These are phyloP conservation scores for Solanum appendiculatum DNA, from an alignment of 257 asterid genomes.

Conservation along the genomic window DNA sequence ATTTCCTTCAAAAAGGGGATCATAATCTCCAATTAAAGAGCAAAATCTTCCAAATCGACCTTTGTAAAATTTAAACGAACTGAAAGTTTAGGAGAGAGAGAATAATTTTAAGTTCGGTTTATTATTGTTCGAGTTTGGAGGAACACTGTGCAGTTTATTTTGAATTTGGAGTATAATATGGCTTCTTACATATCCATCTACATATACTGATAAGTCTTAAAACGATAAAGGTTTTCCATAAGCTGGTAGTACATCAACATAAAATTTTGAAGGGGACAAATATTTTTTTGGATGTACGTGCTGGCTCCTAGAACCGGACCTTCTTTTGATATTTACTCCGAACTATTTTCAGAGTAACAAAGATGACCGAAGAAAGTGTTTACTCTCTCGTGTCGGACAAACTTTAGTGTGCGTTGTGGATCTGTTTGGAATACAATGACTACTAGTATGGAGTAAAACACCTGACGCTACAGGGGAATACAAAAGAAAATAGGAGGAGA, in stretches of 20 bases:
- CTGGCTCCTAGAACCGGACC: background rate
- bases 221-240: background rate
- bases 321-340: background rate
- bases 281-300: background rate
- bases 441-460: background rate
- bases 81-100: background rate
- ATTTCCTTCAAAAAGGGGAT: background rate
- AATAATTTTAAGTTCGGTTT: background rate
- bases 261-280: background rate
- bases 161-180: background rate
- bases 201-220: background rate
- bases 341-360: background rate
- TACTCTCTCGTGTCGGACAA: background rate
- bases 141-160: background rate
- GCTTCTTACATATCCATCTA: background rate
- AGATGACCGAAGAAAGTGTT: background rate
- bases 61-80: background rate
- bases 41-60: background rate
- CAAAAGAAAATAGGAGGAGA: background rate
- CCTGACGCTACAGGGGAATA: background rate
- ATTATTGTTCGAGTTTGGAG: background rate
- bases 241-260: background rate
- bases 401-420: background rate
- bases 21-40: background rate
- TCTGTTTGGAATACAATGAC: background rate